Evolutionary conservation across 2,329 filamentous ascomycete genomes (phyloP), one percentile per base, ranked within the genome.

Genomic region (Stachybotrys chlorohalonatus): DNA sequence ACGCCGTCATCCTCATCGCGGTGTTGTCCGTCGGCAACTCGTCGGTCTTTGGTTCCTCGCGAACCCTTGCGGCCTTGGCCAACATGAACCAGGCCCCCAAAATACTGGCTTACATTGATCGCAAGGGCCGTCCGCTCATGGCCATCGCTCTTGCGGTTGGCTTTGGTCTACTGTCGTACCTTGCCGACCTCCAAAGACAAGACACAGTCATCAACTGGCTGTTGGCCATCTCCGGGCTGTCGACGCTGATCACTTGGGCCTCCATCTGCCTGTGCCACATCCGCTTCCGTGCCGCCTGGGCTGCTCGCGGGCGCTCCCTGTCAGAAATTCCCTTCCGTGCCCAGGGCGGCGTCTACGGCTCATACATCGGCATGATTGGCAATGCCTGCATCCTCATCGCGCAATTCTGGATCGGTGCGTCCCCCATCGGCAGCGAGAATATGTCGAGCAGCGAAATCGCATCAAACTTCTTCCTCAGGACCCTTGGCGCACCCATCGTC

Each of bases 11-110:
- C 68, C 84, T 96, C 66, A 84, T 95, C 58, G 87, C 92, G 17
- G 91, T 96, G 24, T 75, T 96, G 24, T 95, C 90, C 1, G 92
- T 96, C 56, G 91, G 91, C 55, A 96, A 96, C 71, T 93, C 90
- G 7, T 86, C 91, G 57, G 86, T 96, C 56, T 97, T 95, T 64
- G 93, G 91, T 42, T 93, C 90, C 30, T 95, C 90, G 1, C 85
- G 93, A 63, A 96, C 92, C 2, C 82, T 97, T 7, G 90, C 91
- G 31, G 91, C 92, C 3, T 81, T 96, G 2, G 91, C 92, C 49
- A 91, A 96, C 68, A 90, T 95, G 69, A 82, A 85, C 54, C 90
- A 94, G 67, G 91, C 89, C 0, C 91, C 92, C 7, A 79, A 75
- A 58, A 76, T 92, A 60, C 76, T 96, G 36, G 83, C 83, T 56